Evolutionary conservation across 305 asterid genomes (phyloP), one percentile per base, ranked within the genome.

Genomic region (Fraxinus albicans): DNA sequence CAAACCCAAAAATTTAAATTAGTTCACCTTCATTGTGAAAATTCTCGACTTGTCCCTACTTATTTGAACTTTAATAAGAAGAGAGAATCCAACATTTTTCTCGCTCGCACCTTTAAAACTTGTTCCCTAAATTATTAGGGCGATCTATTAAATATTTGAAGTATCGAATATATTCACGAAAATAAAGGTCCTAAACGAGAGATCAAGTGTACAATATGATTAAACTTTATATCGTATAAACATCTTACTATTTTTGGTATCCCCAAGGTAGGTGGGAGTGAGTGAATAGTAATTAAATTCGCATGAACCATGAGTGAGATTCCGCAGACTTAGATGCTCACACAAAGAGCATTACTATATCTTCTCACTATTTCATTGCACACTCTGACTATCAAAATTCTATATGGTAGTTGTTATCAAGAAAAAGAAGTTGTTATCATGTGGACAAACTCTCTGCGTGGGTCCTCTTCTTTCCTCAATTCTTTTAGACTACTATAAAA

Each of bases 401-500:
- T 82, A 12, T 83, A 8, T 40, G 35, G 50, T 78, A 67, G 80
- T 33, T 82, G 80, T 80, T 47, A 80, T 63, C 67, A 55, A 12
- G 2, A 42, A 58, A 19, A 53, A 53, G 9, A 19, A 1, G 73
- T 23, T 23, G 5, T 63, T 25, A 75, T 76, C 76, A 77, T 29
- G 86, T 84, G 88, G 78, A 81, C 81, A 89, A 73, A 84, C 87
- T 81, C 86, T 73, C 77, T 10, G 38, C 8, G 3, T 85, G 84
- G 90, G 91, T 84, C 67, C 90, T 79, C 78, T 86, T 76, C 65
- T 47, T 31, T 77, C 53, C 27, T 82, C 74, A 79, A 55, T 83
- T 13, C 38, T 12, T 31, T 40, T 75, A 84, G 79, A 53, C 77
- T 69, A 77, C 89, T 91, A 94, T 93, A 92, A 79, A 89, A 84